Base-by-base conservation (phyloP, 2,329 filamentous ascomycete species). In the Claviceps africana region DNA sequence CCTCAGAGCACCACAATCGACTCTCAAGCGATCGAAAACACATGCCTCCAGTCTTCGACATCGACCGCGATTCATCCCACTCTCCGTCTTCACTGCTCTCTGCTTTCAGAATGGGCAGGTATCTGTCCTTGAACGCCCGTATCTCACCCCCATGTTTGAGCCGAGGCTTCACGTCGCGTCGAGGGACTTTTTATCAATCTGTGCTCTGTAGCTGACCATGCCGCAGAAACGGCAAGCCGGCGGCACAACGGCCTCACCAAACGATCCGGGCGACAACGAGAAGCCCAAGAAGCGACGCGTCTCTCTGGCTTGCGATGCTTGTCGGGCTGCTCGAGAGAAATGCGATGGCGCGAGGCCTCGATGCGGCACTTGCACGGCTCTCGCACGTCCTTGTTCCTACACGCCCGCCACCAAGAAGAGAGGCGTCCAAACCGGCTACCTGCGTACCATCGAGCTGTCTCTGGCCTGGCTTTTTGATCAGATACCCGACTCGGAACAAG, bases 351-450 rank as follows among this genome's bases (percentile, higher is more conserved):
- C 72, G 11, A 79, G 81, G 57, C 84, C 84, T 6, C 70, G 72
- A 15, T 88, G 85, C 63, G 79, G 78, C 47, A 82, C 82, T 2
- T 88, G 85, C 67, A 72, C 74, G 7, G 71, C 76, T 4, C 77
- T 83, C 55, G 78, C 76, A 51, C 74, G 85, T 48, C 65, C 72
- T 35, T 90, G 86, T 64, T 82, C 82, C 17, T 90, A 89, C 64
- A 80, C 84, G 55, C 76, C 83, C 51, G 81, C 80, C 51, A 81
- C 83, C 8, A 88, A 87, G 66, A 88, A 88, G 64, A 75, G 86
- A 56, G 86, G 86, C 4, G 79, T 90, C 11, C 85, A 85, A 59
- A 86, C 86, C n/a, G 86, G 86, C 17, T 88, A 89, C 61, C 83
- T 90, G 51, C 77, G 85, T 35, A 84, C 83, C 0, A 71, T 90